Evolutionary conservation across 2,329 filamentous ascomycete genomes (phyloP), one percentile per base, ranked within the genome.

Genomic region (Pseudogymnoascus sp.): DNA sequence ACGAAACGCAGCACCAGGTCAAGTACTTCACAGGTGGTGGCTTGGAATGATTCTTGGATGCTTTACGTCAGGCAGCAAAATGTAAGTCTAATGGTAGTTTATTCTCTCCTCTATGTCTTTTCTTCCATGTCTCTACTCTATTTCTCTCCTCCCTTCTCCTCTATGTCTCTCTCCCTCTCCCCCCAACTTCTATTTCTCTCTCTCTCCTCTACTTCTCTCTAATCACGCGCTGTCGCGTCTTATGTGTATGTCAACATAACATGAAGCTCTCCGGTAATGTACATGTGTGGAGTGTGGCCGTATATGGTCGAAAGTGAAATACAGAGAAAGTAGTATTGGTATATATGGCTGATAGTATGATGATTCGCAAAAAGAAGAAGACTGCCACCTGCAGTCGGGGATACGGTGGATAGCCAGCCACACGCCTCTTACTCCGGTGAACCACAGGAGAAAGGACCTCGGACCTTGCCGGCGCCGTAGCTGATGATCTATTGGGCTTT

Each of bases 321-420:
- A 56, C 50, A 56, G 50, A 56, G 28, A 56, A 42, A 56, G 50
- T 56, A 56, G 16, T 33, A 21, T 56, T 56, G 50, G 50, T 56
- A 56, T 56, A 56, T 56, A 56, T 56, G 50, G 50, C 28, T 56
- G 47, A 56, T 56, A 33, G 47, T 18, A 56, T 33, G 47, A 56
- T 56, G 50, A 56, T 56, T 56, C 16, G 50, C 28, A 35, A 50
- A 50, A 56, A 56, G 37, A 38, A 56, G 28, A 56, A 33, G 50
- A 56, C 50, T 56, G 16, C 50, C 50, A 33, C 28, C 28, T 35
- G 28, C 28, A 56, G 50, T 56, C 50, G 10, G 28, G 10, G 50
- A 56, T 56, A 33, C 21, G 50, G 16, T 33, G 50, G n/a, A 4
- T 33, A 56, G 4, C n/a, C 16, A 56, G 7, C n/a, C n/a, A 56